Conservation (phyloP, 2,329 filamentous ascomycete genomes). For the Teratosphaeria zuluensis region DNA sequence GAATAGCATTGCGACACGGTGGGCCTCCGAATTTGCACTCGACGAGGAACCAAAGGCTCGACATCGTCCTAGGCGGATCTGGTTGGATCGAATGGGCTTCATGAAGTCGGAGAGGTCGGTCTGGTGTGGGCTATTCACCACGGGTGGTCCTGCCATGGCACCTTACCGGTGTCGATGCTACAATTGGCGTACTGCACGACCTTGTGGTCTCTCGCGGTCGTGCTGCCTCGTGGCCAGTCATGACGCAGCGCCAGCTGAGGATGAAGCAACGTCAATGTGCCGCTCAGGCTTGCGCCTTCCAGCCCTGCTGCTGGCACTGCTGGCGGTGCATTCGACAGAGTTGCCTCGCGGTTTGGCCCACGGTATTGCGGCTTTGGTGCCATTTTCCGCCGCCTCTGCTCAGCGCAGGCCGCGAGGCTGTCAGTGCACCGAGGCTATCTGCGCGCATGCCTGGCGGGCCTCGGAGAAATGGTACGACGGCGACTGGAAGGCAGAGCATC, state of each 20-base stretch:
- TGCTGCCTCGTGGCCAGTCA: background rate
- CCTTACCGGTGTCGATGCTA: too few relatives aligned
- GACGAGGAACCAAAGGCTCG: background rate
- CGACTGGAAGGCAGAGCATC: background rate
- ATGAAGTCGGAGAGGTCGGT: background rate
- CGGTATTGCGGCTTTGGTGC: background rate
- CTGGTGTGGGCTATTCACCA: background rate
- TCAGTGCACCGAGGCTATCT: background rate
- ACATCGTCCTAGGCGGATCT: background rate
- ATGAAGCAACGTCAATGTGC: too few relatives aligned
- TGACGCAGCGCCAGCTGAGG: background rate
- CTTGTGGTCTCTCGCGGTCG: background rate
- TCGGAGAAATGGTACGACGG: background rate
- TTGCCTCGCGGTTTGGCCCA: too few relatives aligned
- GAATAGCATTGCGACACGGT: background rate
- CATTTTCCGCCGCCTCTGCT: background rate
- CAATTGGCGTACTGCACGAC: background rate
- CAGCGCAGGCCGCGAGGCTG: background rate
- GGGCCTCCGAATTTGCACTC: background rate
- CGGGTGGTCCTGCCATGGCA: too few relatives aligned
- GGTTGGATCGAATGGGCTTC: background rate
- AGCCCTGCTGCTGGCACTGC: background rate
- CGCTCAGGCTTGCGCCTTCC: too few relatives aligned
- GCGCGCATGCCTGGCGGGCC: background rate
- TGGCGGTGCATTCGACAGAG: background rate